Conservation (phyloP, 345 rosid species). For the Passiflora organensis region DNA sequence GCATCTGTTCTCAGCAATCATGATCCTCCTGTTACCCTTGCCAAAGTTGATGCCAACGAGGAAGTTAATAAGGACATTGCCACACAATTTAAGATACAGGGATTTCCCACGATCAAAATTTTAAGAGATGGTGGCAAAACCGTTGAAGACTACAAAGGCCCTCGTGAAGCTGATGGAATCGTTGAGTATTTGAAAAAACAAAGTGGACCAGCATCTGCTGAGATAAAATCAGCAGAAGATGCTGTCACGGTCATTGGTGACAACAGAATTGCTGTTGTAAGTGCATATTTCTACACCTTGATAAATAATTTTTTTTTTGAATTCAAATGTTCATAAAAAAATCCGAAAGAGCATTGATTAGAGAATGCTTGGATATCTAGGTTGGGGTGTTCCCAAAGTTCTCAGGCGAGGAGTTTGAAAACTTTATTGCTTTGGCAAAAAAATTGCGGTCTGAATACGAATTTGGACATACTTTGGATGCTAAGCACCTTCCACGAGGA, state of each 20-base stretch:
- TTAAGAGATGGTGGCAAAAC: constrained; percentile 75
- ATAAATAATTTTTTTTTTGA: background rate
- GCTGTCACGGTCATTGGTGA: constrained; percentile 56
- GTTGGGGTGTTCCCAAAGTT: constrained; percentile 88
- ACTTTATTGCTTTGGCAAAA: constrained; percentile 61
- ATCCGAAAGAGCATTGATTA: background rate
- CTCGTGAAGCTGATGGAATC: constrained; percentile 91
- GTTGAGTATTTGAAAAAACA: constrained; percentile 75
- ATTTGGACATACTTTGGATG: constrained; percentile 78
- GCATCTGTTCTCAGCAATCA: constrained; percentile 68
- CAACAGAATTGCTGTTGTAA: constrained; percentile 61
- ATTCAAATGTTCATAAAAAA: background rate
- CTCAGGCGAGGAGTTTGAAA: constrained; percentile 82
- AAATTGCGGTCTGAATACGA: constrained; percentile 83
- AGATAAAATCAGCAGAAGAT: constrained; percentile 59
- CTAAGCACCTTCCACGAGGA: constrained; percentile 87
- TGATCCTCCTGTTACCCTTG: constrained; percentile 58
- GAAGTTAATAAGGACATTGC: constrained; percentile 64
- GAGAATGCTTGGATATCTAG: constrained; percentile 32
- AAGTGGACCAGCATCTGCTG: constrained; percentile 86
- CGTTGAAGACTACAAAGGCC: constrained; percentile 87
- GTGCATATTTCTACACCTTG: constrained; percentile 17
- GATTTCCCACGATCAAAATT: constrained; percentile 87
- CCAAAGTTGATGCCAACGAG: constrained; percentile 86
- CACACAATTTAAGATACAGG: constrained; percentile 51